Evolutionary conservation across 306 rosid genomes (phyloP).

Genomic region (Prunus fruticosa): DNA sequence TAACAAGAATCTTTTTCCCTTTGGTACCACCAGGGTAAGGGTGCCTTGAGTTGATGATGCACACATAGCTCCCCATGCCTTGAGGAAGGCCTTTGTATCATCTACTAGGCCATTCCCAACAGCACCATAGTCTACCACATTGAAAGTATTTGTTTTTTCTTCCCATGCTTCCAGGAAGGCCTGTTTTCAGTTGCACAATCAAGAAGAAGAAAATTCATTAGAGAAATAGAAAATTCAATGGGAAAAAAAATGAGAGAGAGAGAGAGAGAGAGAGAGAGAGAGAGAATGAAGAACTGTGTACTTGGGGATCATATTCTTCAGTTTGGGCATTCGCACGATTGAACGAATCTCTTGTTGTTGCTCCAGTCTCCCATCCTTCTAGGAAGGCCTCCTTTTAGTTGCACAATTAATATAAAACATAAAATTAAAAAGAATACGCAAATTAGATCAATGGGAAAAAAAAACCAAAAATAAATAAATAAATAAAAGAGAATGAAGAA

Average conservation of each 20-base stretch:
- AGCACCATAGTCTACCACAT: background rate
- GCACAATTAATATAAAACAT: background rate
- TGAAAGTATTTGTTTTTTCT: background rate
- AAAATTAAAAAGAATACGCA: too few relatives aligned
- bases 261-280: background rate
- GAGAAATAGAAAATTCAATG: background rate
- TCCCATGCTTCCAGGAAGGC: background rate
- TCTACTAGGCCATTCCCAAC: slow-evolving; percentile 37
- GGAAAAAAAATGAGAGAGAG: background rate
- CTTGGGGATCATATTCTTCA: background rate
- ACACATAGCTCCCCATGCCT: slow-evolving; percentile 50
- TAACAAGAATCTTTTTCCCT: slow-evolving; percentile 35
- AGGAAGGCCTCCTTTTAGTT: background rate
- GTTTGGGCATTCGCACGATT: background rate
- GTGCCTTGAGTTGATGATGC: slow-evolving; percentile 14
- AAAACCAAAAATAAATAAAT: too few relatives aligned
- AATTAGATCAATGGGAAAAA: background rate
- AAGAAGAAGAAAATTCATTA: background rate
- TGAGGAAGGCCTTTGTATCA: slow-evolving; percentile 55
- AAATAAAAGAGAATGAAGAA: background rate
- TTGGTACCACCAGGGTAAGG: slow-evolving; percentile 38
- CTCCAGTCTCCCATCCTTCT: background rate
- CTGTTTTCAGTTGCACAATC: background rate
- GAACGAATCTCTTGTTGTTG: background rate
- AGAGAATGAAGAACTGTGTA: background rate